These are phyloP conservation scores for Saturnispora saitoi DNA, from an alignment of 805 yeast genomes.

Conservation along the genomic window DNA sequence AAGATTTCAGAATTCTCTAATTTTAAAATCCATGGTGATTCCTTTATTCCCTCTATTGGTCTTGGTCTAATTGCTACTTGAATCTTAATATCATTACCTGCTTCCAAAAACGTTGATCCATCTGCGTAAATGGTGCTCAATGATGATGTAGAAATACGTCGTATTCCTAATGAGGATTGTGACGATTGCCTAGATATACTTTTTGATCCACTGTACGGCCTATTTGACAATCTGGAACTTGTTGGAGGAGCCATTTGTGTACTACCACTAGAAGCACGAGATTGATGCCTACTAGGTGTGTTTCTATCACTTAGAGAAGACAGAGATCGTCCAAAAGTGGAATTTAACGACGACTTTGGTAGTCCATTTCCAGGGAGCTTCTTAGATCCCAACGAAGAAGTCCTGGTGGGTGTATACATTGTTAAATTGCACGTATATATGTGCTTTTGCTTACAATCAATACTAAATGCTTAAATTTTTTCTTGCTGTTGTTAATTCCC, in stretches of 20 bases:
- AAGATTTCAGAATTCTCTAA: conserved; percentile 37
- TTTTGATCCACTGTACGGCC: not conserved
- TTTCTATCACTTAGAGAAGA: conserved; percentile 6
- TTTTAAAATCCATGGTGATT: conserved; percentile 35
- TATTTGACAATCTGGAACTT: not conserved
- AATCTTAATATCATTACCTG: conserved; percentile 27
- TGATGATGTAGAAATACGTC: conserved; percentile 12
- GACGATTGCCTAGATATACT: conserved; percentile 3
- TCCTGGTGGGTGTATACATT: conserved; percentile 8
- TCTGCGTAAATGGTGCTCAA: conserved; percentile 1
- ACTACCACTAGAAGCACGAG: not conserved
- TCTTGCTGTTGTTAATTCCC: not conserved
- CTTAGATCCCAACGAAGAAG: conserved; percentile 2
- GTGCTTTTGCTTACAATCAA: not conserved
- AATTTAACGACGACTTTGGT: not conserved
- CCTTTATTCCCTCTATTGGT: conserved; percentile 35
- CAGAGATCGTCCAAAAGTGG: not conserved
- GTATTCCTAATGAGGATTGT: conserved; percentile 2
- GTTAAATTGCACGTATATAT: not conserved
- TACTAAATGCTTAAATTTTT: not conserved
- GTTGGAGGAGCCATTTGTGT: not conserved
- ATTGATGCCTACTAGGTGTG: not conserved
- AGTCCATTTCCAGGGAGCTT: not conserved
- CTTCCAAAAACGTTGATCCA: not conserved
- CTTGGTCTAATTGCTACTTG: conserved; percentile 72